These are phyloP conservation scores for Sarcomyxa edulis DNA, from an alignment of 768 basidiomycete genomes.

Conservation along the genomic window DNA sequence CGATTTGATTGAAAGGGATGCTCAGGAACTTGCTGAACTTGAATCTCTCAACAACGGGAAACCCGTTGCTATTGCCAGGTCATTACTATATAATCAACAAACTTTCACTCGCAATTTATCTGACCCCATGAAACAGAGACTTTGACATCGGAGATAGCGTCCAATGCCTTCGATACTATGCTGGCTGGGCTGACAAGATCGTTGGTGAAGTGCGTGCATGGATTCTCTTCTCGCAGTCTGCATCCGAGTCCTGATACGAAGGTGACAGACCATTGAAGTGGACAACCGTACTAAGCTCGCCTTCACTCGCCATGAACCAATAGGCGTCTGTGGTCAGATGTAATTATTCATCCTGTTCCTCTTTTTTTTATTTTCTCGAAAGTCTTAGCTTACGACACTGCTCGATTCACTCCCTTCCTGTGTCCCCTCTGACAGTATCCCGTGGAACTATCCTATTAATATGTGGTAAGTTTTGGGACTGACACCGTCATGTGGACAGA, in stretches of 20 bases:
- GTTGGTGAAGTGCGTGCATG: conserved; percentile 61
- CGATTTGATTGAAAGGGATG: conserved; percentile 84
- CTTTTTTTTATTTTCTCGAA: conserved; percentile 1
- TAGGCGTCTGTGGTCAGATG: conserved; percentile 96
- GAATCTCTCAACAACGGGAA: conserved; percentile 91
- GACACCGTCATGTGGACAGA: conserved; percentile 1
- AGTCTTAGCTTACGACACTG: conserved; percentile 7
- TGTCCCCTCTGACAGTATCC: conserved; percentile 62
- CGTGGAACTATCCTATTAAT: conserved; percentile 90
- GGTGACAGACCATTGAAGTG: conserved; percentile 80
- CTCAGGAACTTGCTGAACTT: conserved; percentile 75
- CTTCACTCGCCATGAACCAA: conserved; percentile 84
- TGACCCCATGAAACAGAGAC: conserved; percentile 41
- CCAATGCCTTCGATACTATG: conserved; percentile 84
- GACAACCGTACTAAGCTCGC: conserved; percentile 78
- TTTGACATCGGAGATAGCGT: conserved; percentile 77
- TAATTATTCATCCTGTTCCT: conserved; percentile 23
- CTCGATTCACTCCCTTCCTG: no score
- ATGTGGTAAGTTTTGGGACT: conserved; percentile 60
- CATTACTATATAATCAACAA: background rate
- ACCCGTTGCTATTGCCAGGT: conserved; percentile 55
- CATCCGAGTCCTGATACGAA: conserved; percentile 1
- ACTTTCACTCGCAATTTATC: background rate
- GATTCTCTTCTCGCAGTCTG: background rate
- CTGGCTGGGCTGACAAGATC: conserved; percentile 95